A percentile compares a stretch with the other conserved stretches of the same genome.
Conservation (phyloP, 2,329 filamentous ascomycete species). For the Fusarium tuaranense region DNA sequence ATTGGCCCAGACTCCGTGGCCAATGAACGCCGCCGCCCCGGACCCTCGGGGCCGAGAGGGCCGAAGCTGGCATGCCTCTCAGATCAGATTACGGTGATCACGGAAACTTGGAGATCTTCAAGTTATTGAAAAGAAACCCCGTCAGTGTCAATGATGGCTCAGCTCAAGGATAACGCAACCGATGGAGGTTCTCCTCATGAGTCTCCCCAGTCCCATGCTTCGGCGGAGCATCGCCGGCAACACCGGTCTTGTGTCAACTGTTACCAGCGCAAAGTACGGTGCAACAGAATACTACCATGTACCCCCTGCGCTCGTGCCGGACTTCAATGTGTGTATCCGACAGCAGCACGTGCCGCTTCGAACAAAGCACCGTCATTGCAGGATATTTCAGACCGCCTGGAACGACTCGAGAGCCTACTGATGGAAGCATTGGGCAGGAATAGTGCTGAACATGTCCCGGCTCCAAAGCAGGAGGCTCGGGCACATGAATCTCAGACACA, state of each 20-base stretch:
- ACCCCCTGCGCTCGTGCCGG: slow-evolving; percentile 7
- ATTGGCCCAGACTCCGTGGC: neutral
- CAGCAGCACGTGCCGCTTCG: neutral
- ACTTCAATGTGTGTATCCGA: neutral
- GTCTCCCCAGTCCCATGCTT: neutral
- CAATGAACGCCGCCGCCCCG: neutral
- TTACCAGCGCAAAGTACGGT: slow-evolving; percentile 13
- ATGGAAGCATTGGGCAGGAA: neutral
- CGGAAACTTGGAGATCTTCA: neutral
- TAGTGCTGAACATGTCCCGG: neutral
- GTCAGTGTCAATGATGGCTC: neutral
- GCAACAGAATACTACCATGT: slow-evolving; percentile 17
- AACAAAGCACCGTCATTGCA: slow-evolving; percentile 12
- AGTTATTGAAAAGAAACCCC: neutral
- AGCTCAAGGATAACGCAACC: neutral
- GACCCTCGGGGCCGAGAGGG: slow-evolving; percentile 4
- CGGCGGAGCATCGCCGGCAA: neutral
- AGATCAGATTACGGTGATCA: neutral
- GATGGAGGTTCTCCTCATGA: neutral
- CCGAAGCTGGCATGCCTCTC: neutral
- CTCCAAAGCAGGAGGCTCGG: neutral
- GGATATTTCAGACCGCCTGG: slow-evolving; percentile 11
- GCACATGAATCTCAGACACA: neutral
- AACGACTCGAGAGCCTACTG: slow-evolving; percentile 10
- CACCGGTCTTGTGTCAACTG: slow-evolving; percentile 19